Evolutionary conservation across 495 filamentous ascomycete species (phyloP).

Genomic region (Penicillium waksmanii): DNA sequence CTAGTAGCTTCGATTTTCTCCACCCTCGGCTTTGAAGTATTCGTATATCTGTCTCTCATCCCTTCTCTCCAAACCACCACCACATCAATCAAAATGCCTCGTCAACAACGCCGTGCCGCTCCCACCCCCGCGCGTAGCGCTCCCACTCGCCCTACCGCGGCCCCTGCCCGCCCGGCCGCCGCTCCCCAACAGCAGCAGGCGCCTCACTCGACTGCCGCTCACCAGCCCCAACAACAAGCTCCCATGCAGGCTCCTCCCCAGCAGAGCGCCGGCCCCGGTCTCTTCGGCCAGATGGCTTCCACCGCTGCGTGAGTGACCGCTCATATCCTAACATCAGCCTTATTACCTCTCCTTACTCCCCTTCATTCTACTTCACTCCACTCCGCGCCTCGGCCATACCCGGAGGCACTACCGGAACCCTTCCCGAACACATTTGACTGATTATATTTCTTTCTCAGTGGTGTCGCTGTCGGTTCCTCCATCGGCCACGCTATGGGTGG

Average conservation of each 20-base stretch:
- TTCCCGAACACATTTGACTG: conserved; percentile 6
- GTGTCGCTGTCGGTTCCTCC: conserved; percentile 92
- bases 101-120: conserved; percentile 69
- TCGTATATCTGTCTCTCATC: conserved; percentile 14
- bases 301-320: conserved; percentile 71
- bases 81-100: conserved; percentile 65
- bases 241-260: conserved; percentile 48
- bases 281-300: conserved; percentile 85
- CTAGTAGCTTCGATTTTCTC: conserved; percentile 20
- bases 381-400: neutral
- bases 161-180: conserved; percentile 61
- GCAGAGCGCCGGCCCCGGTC: conserved; percentile 67
- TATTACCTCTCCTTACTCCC: neutral
- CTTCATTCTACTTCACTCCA: neutral
- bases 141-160: conserved; percentile 68
- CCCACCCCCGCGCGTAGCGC: conserved; percentile 60
- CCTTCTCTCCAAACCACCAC: conserved; percentile 17
- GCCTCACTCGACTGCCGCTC: conserved; percentile 69
- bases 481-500: conserved; percentile 94
- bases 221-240: conserved; percentile 51
- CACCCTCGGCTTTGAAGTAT: conserved; percentile 15
- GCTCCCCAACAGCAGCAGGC: conserved; percentile 51
- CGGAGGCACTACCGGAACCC: neutral
- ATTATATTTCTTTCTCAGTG: conserved; percentile 53
- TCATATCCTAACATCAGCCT: neutral